Conservation (phyloP, 768 basidiomycete genomes). For the Mycena leptocephala region DNA sequence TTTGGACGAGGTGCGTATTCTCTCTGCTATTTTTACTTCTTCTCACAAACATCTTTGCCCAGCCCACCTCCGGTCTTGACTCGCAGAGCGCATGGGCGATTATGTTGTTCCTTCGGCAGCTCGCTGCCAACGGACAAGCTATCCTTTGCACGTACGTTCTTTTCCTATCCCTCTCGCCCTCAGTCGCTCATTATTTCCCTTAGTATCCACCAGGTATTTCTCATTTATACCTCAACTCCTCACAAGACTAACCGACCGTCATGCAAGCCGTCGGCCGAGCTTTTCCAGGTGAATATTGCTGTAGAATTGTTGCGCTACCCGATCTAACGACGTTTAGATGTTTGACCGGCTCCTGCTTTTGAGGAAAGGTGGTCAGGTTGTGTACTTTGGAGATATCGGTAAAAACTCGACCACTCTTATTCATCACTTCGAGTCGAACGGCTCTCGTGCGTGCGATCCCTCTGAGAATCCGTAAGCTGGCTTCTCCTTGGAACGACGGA, state of each 20-base stretch:
- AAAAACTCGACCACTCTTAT: slow-evolving; percentile 73
- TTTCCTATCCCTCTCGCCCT: background rate
- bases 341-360: slow-evolving; percentile 88
- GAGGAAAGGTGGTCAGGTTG: slow-evolving; percentile 82
- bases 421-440: slow-evolving; percentile 83
- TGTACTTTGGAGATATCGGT: slow-evolving; percentile 85
- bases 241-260: background rate
- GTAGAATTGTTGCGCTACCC: background rate
- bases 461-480: slow-evolving; percentile 81
- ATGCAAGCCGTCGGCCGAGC: slow-evolving; percentile 82
- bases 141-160: slow-evolving; percentile 89
- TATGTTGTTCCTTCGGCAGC: slow-evolving; percentile 78
- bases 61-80: slow-evolving; percentile 91
- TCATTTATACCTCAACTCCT: background rate
- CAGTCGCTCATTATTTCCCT: slow-evolving; percentile 27
- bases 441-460: slow-evolving; percentile 72
- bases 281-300: slow-evolving; percentile 71
- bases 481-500: background rate
- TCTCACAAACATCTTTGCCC: slow-evolving; percentile 23
- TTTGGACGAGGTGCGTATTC: slow-evolving; percentile 36
- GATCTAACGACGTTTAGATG: slow-evolving; percentile 49
- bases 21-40: slow-evolving; percentile 24
- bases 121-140: slow-evolving; percentile 88
- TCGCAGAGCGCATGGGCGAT: slow-evolving; percentile 93
- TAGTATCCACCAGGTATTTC: slow-evolving; percentile 62